Percentiles rank a stretch among this genome's conserved stretches.
Conservation (phyloP, 768 basidiomycete genomes). For the Sutorius australiensis region DNA sequence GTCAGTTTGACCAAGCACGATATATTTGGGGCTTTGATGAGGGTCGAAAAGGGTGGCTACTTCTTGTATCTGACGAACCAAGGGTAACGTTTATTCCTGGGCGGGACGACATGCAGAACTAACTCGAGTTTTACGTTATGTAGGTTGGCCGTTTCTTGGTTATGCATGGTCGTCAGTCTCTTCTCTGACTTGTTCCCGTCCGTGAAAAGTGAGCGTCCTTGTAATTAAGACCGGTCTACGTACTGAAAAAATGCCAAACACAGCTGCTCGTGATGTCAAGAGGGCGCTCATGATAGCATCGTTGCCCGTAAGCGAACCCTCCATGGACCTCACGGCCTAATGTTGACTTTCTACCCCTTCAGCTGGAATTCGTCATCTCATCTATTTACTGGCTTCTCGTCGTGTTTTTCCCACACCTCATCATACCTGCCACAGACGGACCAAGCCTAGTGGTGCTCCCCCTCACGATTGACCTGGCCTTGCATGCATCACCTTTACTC, state of each 20-base stretch:
- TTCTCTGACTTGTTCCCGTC: constrained; percentile 40
- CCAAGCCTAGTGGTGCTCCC: constrained; percentile 39
- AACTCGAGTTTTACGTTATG: neutral
- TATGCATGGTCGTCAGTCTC: constrained; percentile 40
- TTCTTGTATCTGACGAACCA: constrained; percentile 76
- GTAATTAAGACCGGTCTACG: neutral
- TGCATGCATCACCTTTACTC: constrained; percentile 63
- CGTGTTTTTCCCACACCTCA: constrained; percentile 51
- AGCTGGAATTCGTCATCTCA: constrained; percentile 48
- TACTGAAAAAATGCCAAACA: neutral
- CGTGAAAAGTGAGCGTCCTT: constrained; percentile 29
- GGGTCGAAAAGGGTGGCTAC: constrained; percentile 57
- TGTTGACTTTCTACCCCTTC: neutral
- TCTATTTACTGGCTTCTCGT: constrained; percentile 70
- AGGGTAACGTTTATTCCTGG: constrained; percentile 37
- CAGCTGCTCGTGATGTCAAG: constrained; percentile 41
- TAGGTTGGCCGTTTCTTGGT: constrained; percentile 35
- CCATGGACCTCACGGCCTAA: neutral
- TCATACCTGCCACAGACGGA: constrained; percentile 35
- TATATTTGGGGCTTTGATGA: constrained; percentile 32
- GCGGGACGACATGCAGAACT: neutral
- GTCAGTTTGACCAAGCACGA: constrained; percentile 3
- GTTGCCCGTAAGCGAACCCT: constrained; percentile 48
- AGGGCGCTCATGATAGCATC: constrained; percentile 59
- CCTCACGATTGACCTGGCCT: constrained; percentile 53